Conservation (phyloP, 2,329 filamentous ascomycete genomes). For the Diatrype stigma region DNA sequence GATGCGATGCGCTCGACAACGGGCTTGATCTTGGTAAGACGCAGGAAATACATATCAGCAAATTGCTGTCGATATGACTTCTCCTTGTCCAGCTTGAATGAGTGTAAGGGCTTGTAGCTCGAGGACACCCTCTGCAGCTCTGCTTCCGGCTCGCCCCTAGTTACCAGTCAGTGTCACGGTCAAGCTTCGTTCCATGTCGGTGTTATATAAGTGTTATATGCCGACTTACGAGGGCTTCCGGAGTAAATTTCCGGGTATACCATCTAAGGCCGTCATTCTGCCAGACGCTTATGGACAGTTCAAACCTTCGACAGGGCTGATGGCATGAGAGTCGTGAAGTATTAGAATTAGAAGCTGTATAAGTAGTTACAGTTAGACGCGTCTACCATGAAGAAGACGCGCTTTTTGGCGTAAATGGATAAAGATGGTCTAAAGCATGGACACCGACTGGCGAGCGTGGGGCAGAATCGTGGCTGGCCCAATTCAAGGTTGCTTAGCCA, state of each 20-base stretch:
- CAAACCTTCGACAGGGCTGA: constrained; percentile 7
- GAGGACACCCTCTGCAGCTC: constrained; percentile 49
- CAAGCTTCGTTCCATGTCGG: neutral
- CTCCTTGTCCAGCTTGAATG: constrained; percentile 67
- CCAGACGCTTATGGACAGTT: too few species aligned
- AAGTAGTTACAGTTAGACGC: constrained; percentile 10
- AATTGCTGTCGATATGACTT: constrained; percentile 90
- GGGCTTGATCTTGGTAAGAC: constrained; percentile 82
- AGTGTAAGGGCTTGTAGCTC: constrained; percentile 69
- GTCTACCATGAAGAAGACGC: constrained; percentile 20
- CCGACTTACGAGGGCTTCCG: constrained; percentile 45
- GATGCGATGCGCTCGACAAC: constrained; percentile 70
- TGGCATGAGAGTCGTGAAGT: constrained; percentile 2
- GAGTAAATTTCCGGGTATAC: constrained; percentile 40
- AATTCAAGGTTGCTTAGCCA: neutral
- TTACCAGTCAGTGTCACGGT: constrained; percentile 16
- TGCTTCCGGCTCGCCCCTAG: constrained; percentile 33
- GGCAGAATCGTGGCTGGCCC: constrained; percentile 6
- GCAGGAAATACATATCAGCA: constrained; percentile 95
- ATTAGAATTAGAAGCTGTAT: constrained; percentile 6
- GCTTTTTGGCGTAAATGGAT: constrained; percentile 33
- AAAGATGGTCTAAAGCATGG: too few species aligned
- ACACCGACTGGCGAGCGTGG: constrained; percentile 6
- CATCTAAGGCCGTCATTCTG: constrained; percentile 41
- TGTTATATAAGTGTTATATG: constrained; percentile 1